These are phyloP conservation scores for Eleusine coracana DNA, from an alignment of 176 grass and related monocot species.

Conservation along the genomic window DNA sequence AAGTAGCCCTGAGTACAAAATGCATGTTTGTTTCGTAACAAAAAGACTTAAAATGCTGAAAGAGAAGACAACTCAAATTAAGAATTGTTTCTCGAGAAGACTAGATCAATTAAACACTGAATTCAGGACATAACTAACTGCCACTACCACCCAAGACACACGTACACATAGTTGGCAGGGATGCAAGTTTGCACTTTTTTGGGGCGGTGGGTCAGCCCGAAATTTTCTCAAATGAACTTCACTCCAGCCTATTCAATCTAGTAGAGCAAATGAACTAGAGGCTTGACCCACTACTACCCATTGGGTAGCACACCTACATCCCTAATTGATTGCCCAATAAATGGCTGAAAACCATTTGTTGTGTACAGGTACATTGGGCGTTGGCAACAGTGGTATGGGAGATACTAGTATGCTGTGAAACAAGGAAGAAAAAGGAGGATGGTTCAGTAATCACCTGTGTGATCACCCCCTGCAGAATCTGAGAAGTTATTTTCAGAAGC, in stretches of 20 bases:
- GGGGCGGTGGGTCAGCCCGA: no score
- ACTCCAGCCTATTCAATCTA: no score
- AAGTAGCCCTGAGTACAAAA: background rate
- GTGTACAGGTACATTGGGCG: background rate
- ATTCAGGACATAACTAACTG: background rate
- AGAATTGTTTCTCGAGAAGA: background rate
- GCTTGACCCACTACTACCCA: no score
- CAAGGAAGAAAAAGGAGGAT: conserved; percentile 14
- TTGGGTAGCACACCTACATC: no score
- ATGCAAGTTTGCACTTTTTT: no score
- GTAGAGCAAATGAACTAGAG: no score
- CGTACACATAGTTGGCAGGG: background rate
- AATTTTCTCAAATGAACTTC: no score
- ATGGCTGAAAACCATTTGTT: conserved; percentile 5
- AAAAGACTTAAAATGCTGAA: background rate
- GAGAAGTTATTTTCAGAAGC: conserved; percentile 82
- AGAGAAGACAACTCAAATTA: background rate
- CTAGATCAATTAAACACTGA: background rate
- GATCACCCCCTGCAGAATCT: conserved; percentile 70
- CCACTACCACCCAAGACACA: background rate
- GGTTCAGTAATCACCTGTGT: conserved; percentile 41
- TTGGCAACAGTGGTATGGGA: background rate
- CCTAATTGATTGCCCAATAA: background rate
- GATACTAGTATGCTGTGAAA: background rate
- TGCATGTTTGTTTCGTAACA: background rate